Evolutionary conservation across 495 filamentous ascomycete genomes (phyloP), one percentile per base, ranked within the genome.

Genomic region (Aeminium ludgeri): DNA sequence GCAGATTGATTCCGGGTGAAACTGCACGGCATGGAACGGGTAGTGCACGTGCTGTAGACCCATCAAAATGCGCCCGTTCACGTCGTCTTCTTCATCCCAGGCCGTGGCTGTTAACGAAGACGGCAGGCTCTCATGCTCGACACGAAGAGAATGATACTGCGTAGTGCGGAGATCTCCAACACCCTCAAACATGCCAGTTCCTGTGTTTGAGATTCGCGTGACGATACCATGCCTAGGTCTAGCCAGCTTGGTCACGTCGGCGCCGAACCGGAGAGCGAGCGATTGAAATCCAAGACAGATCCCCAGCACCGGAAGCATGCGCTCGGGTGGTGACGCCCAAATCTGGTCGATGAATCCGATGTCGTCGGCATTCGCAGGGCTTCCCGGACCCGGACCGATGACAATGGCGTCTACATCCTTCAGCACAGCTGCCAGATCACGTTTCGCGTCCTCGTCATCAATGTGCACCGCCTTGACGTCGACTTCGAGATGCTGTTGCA

Each of bases 241-340:
- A 12, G 59, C 56, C 16, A 92, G 58, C 27, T 70, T 65, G 34
- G 73, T 57, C 28, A 94, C 70, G 4, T 56, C 53, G 0, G 73
- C 75, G 1, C 85, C 84, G 45, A 73, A 73, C 30, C 68, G 68
- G 20, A 74, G 56, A 18, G 75, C 75, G 37, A 97, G 56, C 52
- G 78, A 86, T 58, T 97, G 89, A 52, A 93, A 91, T 0, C 89
- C 89, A 0, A 96, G 67, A 52, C 87, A 97, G 30, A 97, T 85
- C 1, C 89, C 89, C 19, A 95, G 64, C 10, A 87, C 74, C 0
- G 86, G 86, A 2, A 87, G 39, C 4, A 77, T 10, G 23, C 78
- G 53, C 7, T 62, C 58, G 6, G 66, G 67, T 2, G 57, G 50
- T 1, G 92, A 63, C 23, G 59, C 61, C 87, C 86, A 96, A 23